These are phyloP conservation scores for Diaporthe humulicola DNA, from an alignment of 2,329 filamentous ascomycete species.

Conservation along the genomic window DNA sequence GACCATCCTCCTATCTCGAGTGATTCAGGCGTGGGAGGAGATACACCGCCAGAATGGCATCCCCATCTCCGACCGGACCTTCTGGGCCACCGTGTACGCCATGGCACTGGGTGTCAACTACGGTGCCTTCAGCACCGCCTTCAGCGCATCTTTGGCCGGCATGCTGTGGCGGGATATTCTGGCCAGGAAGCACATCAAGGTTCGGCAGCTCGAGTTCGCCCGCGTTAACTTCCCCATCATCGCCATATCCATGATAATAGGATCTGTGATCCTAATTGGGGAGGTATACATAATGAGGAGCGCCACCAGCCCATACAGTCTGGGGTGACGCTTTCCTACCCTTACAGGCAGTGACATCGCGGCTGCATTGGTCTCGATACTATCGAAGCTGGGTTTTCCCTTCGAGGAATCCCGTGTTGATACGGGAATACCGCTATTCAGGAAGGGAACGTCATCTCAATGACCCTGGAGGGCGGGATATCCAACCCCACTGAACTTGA, in stretches of 20 bases:
- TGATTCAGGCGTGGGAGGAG: conserved; percentile 76
- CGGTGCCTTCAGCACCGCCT: conserved; percentile 79
- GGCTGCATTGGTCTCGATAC: not conserved
- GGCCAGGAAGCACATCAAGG: conserved; percentile 74
- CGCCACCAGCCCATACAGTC: conserved; percentile 53
- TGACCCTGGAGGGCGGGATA: not conserved
- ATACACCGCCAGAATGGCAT: conserved; percentile 64
- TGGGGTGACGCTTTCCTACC: conserved; percentile 16
- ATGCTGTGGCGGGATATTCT: conserved; percentile 81
- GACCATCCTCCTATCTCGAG: conserved; percentile 78
- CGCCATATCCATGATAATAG: conserved; percentile 75
- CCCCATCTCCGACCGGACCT: conserved; percentile 73
- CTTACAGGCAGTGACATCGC: not conserved
- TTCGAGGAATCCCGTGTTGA: not conserved
- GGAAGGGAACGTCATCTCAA: not conserved
- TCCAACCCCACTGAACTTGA: not conserved
- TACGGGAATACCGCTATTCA: not conserved
- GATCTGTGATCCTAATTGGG: conserved; percentile 71
- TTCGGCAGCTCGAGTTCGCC: conserved; percentile 75
- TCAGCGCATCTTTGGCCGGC: conserved; percentile 79
- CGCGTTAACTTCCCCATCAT: conserved; percentile 79
- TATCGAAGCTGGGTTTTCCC: not conserved
- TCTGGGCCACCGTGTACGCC: conserved; percentile 81
- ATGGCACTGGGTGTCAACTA: conserved; percentile 84
- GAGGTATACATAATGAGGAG: conserved; percentile 72